phyloP scores from a whole-genome alignment of 495 filamentous ascomycete species.

The Parathielavia hyrcaniae region DNA sequence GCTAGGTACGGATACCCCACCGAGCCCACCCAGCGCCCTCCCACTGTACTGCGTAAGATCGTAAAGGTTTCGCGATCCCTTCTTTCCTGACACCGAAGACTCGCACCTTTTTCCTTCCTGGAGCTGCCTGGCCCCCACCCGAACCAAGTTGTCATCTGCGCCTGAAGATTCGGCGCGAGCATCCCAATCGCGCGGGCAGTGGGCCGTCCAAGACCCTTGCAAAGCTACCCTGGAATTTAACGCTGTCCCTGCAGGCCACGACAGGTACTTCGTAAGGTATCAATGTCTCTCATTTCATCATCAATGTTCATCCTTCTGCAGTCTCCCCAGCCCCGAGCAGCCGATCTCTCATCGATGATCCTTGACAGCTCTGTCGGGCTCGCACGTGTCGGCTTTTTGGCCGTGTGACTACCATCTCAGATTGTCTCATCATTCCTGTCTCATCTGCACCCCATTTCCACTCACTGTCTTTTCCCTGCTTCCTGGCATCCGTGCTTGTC shows the following conservation, averaged over 20 bases:
- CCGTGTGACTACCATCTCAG: not conserved
- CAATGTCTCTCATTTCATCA: too few relatives aligned
- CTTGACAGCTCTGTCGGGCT: slow-evolving; percentile 20
- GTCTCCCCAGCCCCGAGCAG: not conserved
- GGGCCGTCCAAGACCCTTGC: slow-evolving; percentile 1
- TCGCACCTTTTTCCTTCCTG: not conserved
- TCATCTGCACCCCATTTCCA: slow-evolving; percentile 2
- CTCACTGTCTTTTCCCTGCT: not conserved
- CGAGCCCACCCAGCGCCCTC: not conserved
- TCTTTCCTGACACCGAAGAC: not conserved
- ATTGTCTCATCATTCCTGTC: not conserved
- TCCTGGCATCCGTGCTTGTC: not conserved
- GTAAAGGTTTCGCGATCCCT: too few relatives aligned
- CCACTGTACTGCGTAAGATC: too few relatives aligned
- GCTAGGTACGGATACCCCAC: slow-evolving; percentile 4
- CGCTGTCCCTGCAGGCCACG: too few relatives aligned
- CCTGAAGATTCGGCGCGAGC: slow-evolving; percentile 1
- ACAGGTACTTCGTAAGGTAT: too few relatives aligned
- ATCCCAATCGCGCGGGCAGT: slow-evolving; percentile 5
- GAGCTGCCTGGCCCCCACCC: not conserved
- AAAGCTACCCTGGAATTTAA: not conserved
- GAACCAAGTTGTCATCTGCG: not conserved
- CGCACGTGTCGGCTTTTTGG: slow-evolving; percentile 9
- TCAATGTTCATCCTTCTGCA: not conserved
- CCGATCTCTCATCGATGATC: not conserved